phyloP scores from a whole-genome alignment of 1,284 basidiomycete genomes.

The Cerioporus squamosus region DNA sequence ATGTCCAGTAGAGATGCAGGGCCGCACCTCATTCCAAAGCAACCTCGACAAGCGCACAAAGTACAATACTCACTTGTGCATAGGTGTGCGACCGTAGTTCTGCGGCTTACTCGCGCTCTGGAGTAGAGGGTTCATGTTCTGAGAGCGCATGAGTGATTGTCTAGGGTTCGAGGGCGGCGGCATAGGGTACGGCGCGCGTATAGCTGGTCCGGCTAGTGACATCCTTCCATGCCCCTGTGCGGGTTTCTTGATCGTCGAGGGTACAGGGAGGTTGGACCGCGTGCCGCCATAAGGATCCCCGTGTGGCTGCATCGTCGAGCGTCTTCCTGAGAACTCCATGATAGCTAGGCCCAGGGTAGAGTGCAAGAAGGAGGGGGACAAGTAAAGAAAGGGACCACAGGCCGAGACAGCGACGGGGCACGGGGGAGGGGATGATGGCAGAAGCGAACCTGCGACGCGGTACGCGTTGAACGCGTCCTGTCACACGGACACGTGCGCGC shows the following conservation, averaged over 20 bases:
- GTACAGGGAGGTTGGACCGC: constrained; percentile 47
- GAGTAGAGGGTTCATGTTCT: constrained; percentile 68
- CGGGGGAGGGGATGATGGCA: constrained; percentile 7
- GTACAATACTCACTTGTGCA: constrained; percentile 58
- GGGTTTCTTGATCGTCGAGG: constrained; percentile 73
- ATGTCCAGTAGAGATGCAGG: no score
- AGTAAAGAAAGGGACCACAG: not conserved
- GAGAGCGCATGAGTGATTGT: constrained; percentile 68
- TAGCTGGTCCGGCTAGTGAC: constrained; percentile 71
- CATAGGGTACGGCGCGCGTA: constrained; percentile 58
- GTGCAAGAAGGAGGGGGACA: not conserved
- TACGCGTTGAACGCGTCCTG: constrained; percentile 24
- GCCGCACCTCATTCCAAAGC: no score
- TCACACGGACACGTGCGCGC: constrained; percentile 29
- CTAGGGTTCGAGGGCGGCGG: constrained; percentile 56
- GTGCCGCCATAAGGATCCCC: constrained; percentile 53
- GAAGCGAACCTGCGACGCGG: constrained; percentile 21
- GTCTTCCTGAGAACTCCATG: constrained; percentile 50
- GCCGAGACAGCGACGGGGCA: not conserved
- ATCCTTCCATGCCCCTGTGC: constrained; percentile 52
- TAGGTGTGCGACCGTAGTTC: constrained; percentile 74
- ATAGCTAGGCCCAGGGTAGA: not conserved
- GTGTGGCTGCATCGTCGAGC: constrained; percentile 61
- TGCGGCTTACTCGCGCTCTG: constrained; percentile 66
- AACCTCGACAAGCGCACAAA: not conserved